A percentile compares a stretch with the other conserved stretches of the same genome.
These are phyloP conservation scores for Penicillium ucsense DNA, from an alignment of 495 filamentous ascomycete genomes.

Conservation along the genomic window DNA sequence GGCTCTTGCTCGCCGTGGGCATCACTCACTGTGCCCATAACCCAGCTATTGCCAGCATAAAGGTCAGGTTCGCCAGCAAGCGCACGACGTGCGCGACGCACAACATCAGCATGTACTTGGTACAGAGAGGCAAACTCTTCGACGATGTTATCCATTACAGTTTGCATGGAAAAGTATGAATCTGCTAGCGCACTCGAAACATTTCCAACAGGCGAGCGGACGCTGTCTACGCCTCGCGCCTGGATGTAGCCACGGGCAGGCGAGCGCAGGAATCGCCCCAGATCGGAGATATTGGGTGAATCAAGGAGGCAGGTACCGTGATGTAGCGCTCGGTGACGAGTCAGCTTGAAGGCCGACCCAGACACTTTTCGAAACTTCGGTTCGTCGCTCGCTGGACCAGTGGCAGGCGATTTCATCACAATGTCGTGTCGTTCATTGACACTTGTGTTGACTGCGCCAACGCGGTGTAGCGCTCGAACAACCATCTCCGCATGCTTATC, in stretches of 20 bases:
- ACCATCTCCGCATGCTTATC: conserved; percentile 90
- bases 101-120: conserved; percentile 17
- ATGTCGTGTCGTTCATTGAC: conserved; percentile 95
- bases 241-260: conserved; percentile 65
- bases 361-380: conserved; percentile 64
- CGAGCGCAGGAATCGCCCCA: conserved; percentile 58
- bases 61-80: conserved; percentile 27
- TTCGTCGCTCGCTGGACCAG: conserved; percentile 7
- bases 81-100: conserved; percentile 25
- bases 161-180: conserved; percentile 29
- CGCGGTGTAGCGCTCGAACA: conserved; percentile 55
- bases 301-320: conserved; percentile 82
- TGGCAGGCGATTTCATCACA: conserved; percentile 44
- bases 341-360: conserved; percentile 89
- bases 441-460: conserved; percentile 38
- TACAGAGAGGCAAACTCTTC: conserved; percentile 28
- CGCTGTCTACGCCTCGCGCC: conserved; percentile 86
- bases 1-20: conserved; percentile 31
- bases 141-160: conserved; percentile 26
- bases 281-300: conserved; percentile 55
- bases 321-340: conserved; percentile 65
- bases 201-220: conserved; percentile 76
- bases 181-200: conserved; percentile 43
- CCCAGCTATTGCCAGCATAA: conserved; percentile 32
- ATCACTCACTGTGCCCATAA: conserved; percentile 39